phyloP scores from a whole-genome alignment of 1,284 basidiomycete genomes.

The Chiua sp. region DNA sequence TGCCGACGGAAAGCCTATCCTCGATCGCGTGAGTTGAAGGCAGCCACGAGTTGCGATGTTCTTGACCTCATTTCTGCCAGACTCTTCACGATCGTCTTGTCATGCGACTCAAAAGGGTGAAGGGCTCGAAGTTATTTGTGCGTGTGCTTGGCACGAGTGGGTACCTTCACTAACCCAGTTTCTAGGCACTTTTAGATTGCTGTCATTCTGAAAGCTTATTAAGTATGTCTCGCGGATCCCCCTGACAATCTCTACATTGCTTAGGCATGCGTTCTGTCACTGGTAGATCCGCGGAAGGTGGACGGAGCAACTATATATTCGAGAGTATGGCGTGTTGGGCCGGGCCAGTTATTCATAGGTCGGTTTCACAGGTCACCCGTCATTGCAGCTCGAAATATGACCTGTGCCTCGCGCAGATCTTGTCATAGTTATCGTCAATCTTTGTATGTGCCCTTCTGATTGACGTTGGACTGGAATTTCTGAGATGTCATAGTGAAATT shows the following conservation, averaged over 20 bases:
- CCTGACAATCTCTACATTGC: no score
- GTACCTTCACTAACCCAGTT: constrained; percentile 1
- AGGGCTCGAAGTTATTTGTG: constrained; percentile 28
- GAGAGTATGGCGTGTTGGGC: constrained; percentile 18
- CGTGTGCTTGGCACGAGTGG: background rate
- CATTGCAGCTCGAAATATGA: background rate
- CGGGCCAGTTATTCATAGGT: constrained; percentile 27
- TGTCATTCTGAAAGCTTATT: constrained; percentile 37
- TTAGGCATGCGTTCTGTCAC: background rate
- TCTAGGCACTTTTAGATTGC: constrained; percentile 35
- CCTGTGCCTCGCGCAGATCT: constrained; percentile 6
- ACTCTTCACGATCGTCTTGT: constrained; percentile 26
- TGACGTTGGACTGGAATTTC: background rate
- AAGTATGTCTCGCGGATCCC: constrained; percentile 14
- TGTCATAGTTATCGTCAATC: background rate
- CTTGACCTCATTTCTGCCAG: constrained; percentile 10
- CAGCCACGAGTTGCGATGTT: background rate
- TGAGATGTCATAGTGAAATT: constrained; percentile 14
- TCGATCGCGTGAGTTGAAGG: constrained; percentile 24
- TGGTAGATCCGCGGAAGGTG: constrained; percentile 23
- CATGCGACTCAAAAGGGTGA: constrained; percentile 21
- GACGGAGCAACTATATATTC: constrained; percentile 22
- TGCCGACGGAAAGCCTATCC: constrained; percentile 26
- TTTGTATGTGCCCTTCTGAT: constrained; percentile 17
- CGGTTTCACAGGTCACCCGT: background rate